A percentile compares a stretch with the other conserved stretches of the same genome.
Conservation (phyloP, 2,329 filamentous ascomycete genomes). For the Aspergillus neoniger region DNA sequence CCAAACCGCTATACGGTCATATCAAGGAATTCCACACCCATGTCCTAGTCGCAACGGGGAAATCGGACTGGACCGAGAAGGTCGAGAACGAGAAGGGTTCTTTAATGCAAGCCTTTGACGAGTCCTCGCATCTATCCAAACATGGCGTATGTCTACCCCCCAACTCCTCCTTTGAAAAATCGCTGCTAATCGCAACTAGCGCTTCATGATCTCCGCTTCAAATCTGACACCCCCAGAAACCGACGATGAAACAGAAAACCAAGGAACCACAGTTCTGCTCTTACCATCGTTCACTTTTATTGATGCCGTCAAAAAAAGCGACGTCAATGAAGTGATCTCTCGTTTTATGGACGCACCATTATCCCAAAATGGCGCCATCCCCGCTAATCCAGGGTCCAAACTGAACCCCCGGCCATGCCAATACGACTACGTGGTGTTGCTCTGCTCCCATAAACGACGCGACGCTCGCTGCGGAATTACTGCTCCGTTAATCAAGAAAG, state of each 20-base stretch:
- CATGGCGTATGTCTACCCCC: conserved; percentile 62
- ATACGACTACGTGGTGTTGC: conserved; percentile 78
- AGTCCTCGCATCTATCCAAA: conserved; percentile 57
- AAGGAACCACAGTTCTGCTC: conserved; percentile 70
- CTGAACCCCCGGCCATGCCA: conserved; percentile 63
- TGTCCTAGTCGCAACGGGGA: conserved; percentile 42
- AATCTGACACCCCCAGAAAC: conserved; percentile 30
- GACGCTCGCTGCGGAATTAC: conserved; percentile 90
- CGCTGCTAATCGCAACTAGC: conserved; percentile 20
- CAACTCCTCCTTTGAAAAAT: not conserved
- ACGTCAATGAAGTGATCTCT: conserved; percentile 66
- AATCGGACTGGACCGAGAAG: conserved; percentile 41
- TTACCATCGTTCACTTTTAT: conserved; percentile 79
- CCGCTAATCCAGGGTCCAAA: conserved; percentile 49
- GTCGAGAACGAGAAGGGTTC: conserved; percentile 47
- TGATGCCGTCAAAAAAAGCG: conserved; percentile 69
- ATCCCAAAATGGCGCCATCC: conserved; percentile 36
- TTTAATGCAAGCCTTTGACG: conserved; percentile 51
- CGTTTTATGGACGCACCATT: conserved; percentile 67
- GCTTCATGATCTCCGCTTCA: conserved; percentile 41
- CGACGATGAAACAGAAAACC: conserved; percentile 1
- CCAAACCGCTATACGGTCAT: conserved; percentile 36
- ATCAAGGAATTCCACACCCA: conserved; percentile 40
- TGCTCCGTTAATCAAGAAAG: conserved; percentile 75
- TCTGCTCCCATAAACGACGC: conserved; percentile 85